These are phyloP conservation scores for Piper betle DNA, from an alignment of 164 flowering plant species.

Conservation along the genomic window DNA sequence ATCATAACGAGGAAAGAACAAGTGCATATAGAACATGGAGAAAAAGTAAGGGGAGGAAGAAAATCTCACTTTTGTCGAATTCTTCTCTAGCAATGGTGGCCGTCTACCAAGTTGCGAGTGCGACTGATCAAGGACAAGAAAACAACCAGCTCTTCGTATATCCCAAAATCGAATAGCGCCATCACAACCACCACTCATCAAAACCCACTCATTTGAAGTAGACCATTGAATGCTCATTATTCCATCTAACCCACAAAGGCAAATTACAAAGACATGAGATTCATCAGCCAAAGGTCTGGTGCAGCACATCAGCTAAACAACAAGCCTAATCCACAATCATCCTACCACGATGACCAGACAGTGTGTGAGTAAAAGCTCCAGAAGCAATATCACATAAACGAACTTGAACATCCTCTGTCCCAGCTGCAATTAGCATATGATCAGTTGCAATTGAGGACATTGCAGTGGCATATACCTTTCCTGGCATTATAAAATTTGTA, in stretches of 20 bases:
- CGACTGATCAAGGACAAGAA: slow-evolving; percentile 77
- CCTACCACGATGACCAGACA: slow-evolving; percentile 98
- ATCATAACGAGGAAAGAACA: too few species aligned
- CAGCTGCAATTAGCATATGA: slow-evolving; percentile 95
- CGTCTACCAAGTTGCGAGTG: slow-evolving; percentile 86
- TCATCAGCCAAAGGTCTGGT: neutral
- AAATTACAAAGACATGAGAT: neutral
- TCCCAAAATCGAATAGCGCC: slow-evolving; percentile 99
- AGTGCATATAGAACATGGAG: neutral
- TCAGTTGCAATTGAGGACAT: slow-evolving; percentile 84
- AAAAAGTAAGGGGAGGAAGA: slow-evolving; percentile 4
- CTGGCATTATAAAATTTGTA: slow-evolving; percentile 86
- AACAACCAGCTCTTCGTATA: slow-evolving; percentile 93
- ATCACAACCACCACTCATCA: slow-evolving; percentile 91
- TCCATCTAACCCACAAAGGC: slow-evolving; percentile 58
- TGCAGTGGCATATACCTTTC: slow-evolving; percentile 79
- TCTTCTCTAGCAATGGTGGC: slow-evolving; percentile 39
- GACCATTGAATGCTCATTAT: slow-evolving; percentile 95
- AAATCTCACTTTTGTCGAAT: slow-evolving; percentile 38
- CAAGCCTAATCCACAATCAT: neutral
- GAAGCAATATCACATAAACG: slow-evolving; percentile 95
- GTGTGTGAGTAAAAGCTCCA: slow-evolving; percentile 90
- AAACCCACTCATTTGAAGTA: slow-evolving; percentile 87
- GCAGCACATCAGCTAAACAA: neutral
- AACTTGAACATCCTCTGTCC: slow-evolving; percentile 97